These are phyloP conservation scores for Aspergillus olivimuriae DNA, from an alignment of 495 filamentous ascomycete genomes.

Conservation along the genomic window DNA sequence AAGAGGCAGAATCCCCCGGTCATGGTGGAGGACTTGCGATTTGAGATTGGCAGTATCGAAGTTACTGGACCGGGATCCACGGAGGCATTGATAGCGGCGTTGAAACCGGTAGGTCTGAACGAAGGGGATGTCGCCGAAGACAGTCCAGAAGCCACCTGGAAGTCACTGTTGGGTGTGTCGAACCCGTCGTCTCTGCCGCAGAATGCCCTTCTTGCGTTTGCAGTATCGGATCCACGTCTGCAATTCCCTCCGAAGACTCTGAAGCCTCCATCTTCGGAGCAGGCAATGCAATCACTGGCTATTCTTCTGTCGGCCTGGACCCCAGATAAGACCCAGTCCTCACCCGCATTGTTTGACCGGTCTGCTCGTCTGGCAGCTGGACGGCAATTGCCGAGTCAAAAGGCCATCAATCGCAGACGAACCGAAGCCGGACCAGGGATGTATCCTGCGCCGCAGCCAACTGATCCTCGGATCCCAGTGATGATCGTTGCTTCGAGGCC, in stretches of 20 bases:
- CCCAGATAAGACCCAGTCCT: conserved; percentile 49
- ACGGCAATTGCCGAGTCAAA: conserved; percentile 69
- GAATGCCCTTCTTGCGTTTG: conserved; percentile 66
- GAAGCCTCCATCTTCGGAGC: conserved; percentile 26
- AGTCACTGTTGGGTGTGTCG: conserved; percentile 58
- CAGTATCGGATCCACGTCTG: conserved; percentile 72
- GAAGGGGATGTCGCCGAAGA: conserved; percentile 21
- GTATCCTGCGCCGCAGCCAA: conserved; percentile 48
- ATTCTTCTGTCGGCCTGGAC: conserved; percentile 64
- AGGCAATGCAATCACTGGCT: conserved; percentile 44
- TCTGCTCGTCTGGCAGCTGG: conserved; percentile 53
- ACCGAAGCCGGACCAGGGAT: conserved; percentile 57
- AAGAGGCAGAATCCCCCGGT: conserved; percentile 68
- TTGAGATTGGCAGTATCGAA: conserved; percentile 92
- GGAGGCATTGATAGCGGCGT: conserved; percentile 66
- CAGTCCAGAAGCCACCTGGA: conserved; percentile 52
- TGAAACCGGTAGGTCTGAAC: conserved; percentile 49
- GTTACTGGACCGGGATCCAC: conserved; percentile 78
- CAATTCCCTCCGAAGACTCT: conserved; percentile 53
- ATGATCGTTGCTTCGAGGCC: conserved; percentile 59
- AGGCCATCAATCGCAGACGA: conserved; percentile 81
- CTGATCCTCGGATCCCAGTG: conserved; percentile 80
- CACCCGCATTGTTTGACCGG: conserved; percentile 63
- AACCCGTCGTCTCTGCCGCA: conserved; percentile 71
- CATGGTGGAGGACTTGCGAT: conserved; percentile 82